Evolutionary conservation across 1,284 basidiomycete genomes (phyloP).

Genomic region (Puccinia horiana): DNA sequence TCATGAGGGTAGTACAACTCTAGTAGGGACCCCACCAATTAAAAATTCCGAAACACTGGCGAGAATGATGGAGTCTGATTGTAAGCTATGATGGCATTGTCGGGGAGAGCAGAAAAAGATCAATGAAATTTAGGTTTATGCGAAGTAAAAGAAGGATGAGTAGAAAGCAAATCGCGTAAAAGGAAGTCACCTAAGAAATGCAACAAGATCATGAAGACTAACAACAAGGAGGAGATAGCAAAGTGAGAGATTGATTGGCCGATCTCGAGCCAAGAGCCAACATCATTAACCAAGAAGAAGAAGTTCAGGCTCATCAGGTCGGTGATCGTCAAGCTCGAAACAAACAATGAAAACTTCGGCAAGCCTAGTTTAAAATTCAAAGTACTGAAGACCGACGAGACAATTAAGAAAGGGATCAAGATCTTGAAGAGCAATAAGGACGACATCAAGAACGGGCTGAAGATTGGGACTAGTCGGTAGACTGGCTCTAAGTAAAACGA

Average conservation of each 20-base stretch:
- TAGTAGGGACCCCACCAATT: no score
- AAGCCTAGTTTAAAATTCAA: conserved; percentile 60
- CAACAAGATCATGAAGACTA: conserved; percentile 68
- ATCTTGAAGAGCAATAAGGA: conserved; percentile 74
- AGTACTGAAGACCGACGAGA: conserved; percentile 69
- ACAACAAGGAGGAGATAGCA: conserved; percentile 75
- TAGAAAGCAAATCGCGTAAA: conserved; percentile 26
- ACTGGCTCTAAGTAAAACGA: conserved; percentile 87
- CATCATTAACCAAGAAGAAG: conserved; percentile 79
- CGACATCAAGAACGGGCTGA: conserved; percentile 83
- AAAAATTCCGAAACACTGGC: no score
- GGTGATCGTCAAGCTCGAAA: conserved; percentile 30
- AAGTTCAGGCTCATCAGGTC: conserved; percentile 76
- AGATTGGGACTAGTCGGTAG: conserved; percentile 81
- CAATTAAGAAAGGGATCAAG: conserved; percentile 73
- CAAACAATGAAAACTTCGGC: conserved; percentile 33
- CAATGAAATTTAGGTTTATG: neutral
- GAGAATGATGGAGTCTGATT: no score
- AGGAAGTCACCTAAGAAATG: conserved; percentile 47
- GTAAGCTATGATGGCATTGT: neutral
- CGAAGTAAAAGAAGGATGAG: conserved; percentile 9
- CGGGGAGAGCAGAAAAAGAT: neutral
- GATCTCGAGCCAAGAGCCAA: conserved; percentile 85
- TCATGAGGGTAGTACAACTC: no score
- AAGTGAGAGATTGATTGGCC: conserved; percentile 86